A percentile compares a stretch with the other conserved stretches of the same genome.
Evolutionary conservation across 179 eudicot species (phyloP).

Genomic region (Camellia oleifera): DNA sequence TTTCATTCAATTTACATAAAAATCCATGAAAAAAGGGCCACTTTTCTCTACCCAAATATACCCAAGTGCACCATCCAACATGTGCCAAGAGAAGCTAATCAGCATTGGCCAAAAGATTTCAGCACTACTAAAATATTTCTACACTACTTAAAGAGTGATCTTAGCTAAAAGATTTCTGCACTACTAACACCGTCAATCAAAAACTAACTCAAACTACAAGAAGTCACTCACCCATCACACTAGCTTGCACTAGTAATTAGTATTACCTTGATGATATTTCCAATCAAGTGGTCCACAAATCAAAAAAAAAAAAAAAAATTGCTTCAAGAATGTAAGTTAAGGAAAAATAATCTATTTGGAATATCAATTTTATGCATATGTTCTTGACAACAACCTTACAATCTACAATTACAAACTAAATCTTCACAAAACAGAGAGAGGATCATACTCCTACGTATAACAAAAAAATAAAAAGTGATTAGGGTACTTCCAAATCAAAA

Average conservation of each 20-base stretch:
- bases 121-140: neutral
- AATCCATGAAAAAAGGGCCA: neutral
- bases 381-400: neutral
- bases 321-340: neutral
- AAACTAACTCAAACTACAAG: neutral
- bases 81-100: too few species aligned
- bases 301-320: too few species aligned
- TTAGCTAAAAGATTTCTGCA: neutral
- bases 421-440: neutral
- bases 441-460: neutral
- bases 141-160: neutral
- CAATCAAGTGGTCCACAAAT: neutral
- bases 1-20: neutral
- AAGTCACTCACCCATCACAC: neutral
- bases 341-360: neutral
- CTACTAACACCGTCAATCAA: conserved; percentile 5
- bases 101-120: too few species aligned
- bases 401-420: neutral
- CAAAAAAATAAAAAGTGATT: neutral
- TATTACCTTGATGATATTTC: conserved; percentile 9
- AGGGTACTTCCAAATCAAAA: neutral
- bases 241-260: neutral
- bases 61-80: too few species aligned
- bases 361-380: neutral
- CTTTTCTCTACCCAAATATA: neutral